Percentiles rank a stretch among this genome's conserved stretches.
These are phyloP conservation scores for Gossypium mustelinum DNA, from an alignment of 345 rosid species.

Conservation along the genomic window DNA sequence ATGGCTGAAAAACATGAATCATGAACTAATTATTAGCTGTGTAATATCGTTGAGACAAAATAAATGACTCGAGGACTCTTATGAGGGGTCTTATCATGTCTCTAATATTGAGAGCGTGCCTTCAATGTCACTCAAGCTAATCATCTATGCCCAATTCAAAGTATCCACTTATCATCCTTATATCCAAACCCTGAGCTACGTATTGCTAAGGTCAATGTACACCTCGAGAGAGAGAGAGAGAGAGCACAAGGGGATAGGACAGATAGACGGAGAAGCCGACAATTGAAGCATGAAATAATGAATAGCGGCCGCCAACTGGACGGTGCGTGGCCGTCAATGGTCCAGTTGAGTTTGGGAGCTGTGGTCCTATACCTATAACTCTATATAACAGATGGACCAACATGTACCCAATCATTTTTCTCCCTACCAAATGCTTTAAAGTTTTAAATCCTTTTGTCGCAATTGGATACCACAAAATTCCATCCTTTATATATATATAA, in stretches of 20 bases:
- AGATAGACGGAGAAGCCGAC: constrained; percentile 14
- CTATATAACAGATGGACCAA: not conserved
- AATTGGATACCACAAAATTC: not conserved
- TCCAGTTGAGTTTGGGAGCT: constrained; percentile 12
- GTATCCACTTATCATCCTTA: not conserved
- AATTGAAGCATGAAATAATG: constrained; percentile 15
- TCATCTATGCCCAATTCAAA: not conserved
- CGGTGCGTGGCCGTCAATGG: constrained; percentile 15
- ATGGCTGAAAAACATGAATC: not conserved
- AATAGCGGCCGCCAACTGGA: constrained; percentile 25
- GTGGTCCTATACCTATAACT: constrained; percentile 20
- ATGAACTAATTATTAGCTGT: not conserved
- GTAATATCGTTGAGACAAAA: not conserved
- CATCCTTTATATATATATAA: too few relatives aligned
- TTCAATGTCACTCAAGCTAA: not conserved
- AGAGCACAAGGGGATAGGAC: too few relatives aligned
- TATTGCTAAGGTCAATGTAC: not conserved
- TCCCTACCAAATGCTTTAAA: not conserved
- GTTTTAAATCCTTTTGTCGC: not conserved
- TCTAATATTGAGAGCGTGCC: not conserved
- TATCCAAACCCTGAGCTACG: constrained; percentile 1
- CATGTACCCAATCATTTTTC: constrained; percentile 4
- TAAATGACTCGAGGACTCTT: not conserved
- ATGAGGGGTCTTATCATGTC: not conserved
- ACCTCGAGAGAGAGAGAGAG: not conserved